Conservation (phyloP, 208 protist species). For the Tritrichomonas foetus region DNA sequence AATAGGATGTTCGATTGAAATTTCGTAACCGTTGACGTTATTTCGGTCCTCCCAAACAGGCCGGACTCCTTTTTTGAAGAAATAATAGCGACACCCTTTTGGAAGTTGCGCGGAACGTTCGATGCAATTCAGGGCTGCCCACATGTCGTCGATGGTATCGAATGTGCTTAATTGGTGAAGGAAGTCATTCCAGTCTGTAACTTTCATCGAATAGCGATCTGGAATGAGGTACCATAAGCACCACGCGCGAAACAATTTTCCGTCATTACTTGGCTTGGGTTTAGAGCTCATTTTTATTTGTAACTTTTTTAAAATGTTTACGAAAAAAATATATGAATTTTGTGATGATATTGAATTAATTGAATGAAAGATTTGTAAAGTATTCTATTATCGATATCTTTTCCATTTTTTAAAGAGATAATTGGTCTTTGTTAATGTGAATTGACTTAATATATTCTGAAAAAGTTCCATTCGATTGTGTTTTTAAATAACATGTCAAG, state of each 20-base stretch:
- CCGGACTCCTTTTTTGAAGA: not conserved
- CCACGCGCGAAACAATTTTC: not conserved
- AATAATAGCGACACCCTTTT: slow-evolving; percentile 25
- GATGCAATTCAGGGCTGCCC: not conserved
- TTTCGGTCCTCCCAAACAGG: not conserved
- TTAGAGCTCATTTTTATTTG: too few species aligned
- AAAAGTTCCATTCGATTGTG: too few species aligned
- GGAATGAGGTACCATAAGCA: slow-evolving; percentile 16
- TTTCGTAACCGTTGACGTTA: not conserved
- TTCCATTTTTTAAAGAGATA: too few species aligned
- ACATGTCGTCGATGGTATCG: not conserved
- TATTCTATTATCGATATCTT: too few species aligned
- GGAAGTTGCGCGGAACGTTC: not conserved
- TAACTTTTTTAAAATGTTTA: too few species aligned
- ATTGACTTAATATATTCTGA: too few species aligned
- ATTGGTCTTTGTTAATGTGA: too few species aligned
- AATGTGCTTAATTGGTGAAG: not conserved
- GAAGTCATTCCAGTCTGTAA: not conserved
- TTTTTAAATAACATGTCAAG: too few species aligned
- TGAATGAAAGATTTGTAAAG: too few species aligned
- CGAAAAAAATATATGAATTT: too few species aligned
- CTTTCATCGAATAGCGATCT: not conserved
- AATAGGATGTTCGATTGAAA: slow-evolving; percentile 31
- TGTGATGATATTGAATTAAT: too few species aligned
- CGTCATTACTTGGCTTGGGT: too few species aligned